A percentile compares a stretch with the other conserved stretches of the same genome.
phyloP scores from a whole-genome alignment of 192 early-diverging fungal genomes.

The Geosiphon pyriformis region DNA sequence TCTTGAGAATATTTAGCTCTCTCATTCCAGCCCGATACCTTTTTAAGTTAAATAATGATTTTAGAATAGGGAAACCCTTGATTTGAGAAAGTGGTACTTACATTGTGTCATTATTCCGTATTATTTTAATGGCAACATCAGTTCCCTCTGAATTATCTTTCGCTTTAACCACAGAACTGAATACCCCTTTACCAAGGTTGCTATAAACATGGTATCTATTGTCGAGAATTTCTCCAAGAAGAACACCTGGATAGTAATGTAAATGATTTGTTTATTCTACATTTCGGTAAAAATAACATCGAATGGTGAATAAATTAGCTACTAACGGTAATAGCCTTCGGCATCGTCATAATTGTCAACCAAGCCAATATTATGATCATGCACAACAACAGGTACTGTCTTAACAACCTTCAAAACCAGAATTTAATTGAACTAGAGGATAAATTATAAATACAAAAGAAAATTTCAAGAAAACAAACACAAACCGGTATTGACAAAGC shows the following conservation, averaged over 20 bases:
- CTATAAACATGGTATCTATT: conserved; percentile 81
- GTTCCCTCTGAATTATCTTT: conserved; percentile 61
- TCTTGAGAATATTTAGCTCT: conserved; percentile 85
- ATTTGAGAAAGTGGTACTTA: conserved; percentile 32
- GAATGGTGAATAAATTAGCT: too few species aligned
- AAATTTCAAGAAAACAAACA: not conserved
- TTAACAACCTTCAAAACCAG: conserved; percentile 14
- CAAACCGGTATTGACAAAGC: conserved; percentile 6
- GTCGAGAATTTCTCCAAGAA: conserved; percentile 82
- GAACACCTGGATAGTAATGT: conserved; percentile 41
- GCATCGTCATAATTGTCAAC: conserved; percentile 94
- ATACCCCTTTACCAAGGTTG: conserved; percentile 90
- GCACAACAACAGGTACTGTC: conserved; percentile 25
- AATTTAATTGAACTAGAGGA: not conserved
- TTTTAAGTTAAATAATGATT: not conserved
- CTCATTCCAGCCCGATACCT: conserved; percentile 83
- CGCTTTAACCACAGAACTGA: conserved; percentile 90
- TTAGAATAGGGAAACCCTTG: not conserved
- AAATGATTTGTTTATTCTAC: not conserved
- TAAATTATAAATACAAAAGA: conserved; percentile 4
- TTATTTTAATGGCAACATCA: conserved; percentile 93
- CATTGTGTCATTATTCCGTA: conserved; percentile 94
- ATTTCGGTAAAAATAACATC: too few species aligned
- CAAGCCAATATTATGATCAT: conserved; percentile 47
- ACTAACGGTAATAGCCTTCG: conserved; percentile 95